Evolutionary conservation across 2,329 filamentous ascomycete species (phyloP), one percentile per base, ranked within the genome.

Genomic region (Albifimbria verrucaria): DNA sequence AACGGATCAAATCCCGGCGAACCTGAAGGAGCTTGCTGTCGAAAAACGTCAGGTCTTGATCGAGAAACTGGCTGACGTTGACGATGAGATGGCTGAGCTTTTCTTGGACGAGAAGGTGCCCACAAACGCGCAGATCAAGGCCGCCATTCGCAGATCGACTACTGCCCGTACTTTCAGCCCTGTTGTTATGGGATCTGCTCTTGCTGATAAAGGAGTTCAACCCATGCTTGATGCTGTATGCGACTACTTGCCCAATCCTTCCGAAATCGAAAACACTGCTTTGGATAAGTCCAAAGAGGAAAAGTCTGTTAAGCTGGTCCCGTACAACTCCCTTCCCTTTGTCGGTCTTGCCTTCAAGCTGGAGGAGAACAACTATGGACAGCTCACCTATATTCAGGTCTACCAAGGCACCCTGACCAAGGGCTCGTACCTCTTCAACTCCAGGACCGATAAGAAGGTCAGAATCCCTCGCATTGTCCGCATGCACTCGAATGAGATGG

Each of bases 401-500:
- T 99, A 99, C 77, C 94, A 99, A 74, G 94, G 94, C 62, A 87
- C 87, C 21, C 78, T 99, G 55, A 88, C 80, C 70, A 97, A 96
- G 80, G 90, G 92, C 48, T 82, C 88, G 67, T 91, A 92, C 68
- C 86, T 99, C 52, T 96, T 88, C 82, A 99, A 97, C 73, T 92
- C 92, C 9, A 87, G 92, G 62, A 95, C 85, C 59, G 89, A 93
- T 72, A 96, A 97, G 81, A 97, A 93, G 78, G 88, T 99, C 68
- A 92, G 95, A 74, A 88, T 99, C 53, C 94, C 94, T 20, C 89
- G 93, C 67, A 97, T 99, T 65, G 94, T 99, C 57, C 91, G 94
- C 57, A 99, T 99, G 94, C 94, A 99, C 78, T 96, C 92, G 45
- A 96, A 97, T 69, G 94, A 99, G 68, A 96, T 99, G 93, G 94